A percentile compares a stretch with the other conserved stretches of the same genome.
Evolutionary conservation across 306 rosid species (phyloP).

Genomic region (Rosa multiflora): DNA sequence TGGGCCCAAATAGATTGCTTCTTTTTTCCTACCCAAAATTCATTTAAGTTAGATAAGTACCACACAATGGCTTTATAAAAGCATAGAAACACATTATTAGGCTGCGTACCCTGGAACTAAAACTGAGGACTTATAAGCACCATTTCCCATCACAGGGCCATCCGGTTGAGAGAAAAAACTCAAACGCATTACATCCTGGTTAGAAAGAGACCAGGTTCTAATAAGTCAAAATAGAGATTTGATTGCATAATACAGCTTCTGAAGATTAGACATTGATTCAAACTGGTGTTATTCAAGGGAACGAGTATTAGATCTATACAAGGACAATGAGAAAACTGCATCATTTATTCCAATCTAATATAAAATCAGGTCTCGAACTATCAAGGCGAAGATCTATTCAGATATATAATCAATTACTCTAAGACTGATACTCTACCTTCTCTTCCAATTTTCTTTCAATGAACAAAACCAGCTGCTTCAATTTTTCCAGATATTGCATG

Average conservation of each 20-base stretch:
- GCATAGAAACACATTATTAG: conserved; percentile 26
- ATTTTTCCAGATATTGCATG: conserved; percentile 82
- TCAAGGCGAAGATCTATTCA: conserved; percentile 2
- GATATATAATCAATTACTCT: not conserved
- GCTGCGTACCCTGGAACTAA: conserved; percentile 81
- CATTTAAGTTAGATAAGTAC: conserved; percentile 24
- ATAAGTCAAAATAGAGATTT: not conserved
- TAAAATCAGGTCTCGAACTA: conserved; percentile 7
- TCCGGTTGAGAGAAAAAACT: conserved; percentile 92
- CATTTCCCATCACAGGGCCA: conserved; percentile 82
- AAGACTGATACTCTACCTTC: conserved; percentile 50
- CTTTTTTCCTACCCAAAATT: conserved; percentile 57
- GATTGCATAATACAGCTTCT: not conserved
- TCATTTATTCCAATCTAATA: not conserved
- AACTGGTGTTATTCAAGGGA: not conserved
- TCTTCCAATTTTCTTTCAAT: conserved; percentile 82
- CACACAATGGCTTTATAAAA: conserved; percentile 19
- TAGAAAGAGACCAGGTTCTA: conserved; percentile 13
- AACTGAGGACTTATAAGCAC: conserved; percentile 67
- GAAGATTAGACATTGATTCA: not conserved
- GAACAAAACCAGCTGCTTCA: conserved; percentile 88
- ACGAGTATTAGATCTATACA: conserved; percentile 1
- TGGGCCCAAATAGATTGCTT: conserved; percentile 85
- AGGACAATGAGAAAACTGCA: not conserved
- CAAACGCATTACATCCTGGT: conserved; percentile 72